These are phyloP conservation scores for Daldinia childiae DNA, from an alignment of 495 filamentous ascomycete species.

Conservation along the genomic window DNA sequence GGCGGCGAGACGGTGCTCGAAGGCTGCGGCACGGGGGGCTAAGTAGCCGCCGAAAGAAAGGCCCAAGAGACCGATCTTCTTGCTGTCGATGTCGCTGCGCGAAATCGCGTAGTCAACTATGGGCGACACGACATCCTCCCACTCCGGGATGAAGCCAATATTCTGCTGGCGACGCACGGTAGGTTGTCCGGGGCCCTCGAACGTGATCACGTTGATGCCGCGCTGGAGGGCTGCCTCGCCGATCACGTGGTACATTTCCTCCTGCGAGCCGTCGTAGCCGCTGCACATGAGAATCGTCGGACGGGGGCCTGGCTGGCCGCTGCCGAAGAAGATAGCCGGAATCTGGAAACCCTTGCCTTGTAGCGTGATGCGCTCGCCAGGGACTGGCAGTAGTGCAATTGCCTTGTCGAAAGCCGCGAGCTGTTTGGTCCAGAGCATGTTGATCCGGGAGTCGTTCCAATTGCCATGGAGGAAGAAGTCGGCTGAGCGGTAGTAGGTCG, in stretches of 20 bases:
- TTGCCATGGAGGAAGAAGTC: conserved; percentile 59
- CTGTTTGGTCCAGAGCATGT: conserved; percentile 73
- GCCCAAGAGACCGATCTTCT: conserved; percentile 48
- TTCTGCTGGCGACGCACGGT: conserved; percentile 56
- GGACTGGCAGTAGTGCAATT: conserved; percentile 53
- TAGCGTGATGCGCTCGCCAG: conserved; percentile 51
- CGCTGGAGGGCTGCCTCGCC: conserved; percentile 51
- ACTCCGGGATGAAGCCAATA: conserved; percentile 59
- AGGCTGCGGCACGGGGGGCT: conserved; percentile 52
- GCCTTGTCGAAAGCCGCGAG: conserved; percentile 70
- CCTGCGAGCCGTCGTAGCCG: conserved; percentile 57
- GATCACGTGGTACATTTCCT: conserved; percentile 55
- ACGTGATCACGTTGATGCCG: conserved; percentile 59
- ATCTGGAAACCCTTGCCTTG: conserved; percentile 47
- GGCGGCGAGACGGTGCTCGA: conserved; percentile 56
- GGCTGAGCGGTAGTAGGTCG: conserved; percentile 56
- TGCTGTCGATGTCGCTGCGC: conserved; percentile 41
- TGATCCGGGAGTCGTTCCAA: conserved; percentile 50
- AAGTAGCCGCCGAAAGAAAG: conserved; percentile 54
- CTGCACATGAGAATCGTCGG: conserved; percentile 53
- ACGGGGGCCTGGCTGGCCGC: conserved; percentile 18
- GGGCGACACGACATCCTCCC: conserved; percentile 58
- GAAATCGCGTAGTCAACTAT: conserved; percentile 54
- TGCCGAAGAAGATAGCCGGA: conserved; percentile 45
- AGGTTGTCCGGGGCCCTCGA: conserved; percentile 62